Evolutionary conservation across 2,329 filamentous ascomycete species (phyloP).

Genomic region (Apiospora kogelbergensis): DNA sequence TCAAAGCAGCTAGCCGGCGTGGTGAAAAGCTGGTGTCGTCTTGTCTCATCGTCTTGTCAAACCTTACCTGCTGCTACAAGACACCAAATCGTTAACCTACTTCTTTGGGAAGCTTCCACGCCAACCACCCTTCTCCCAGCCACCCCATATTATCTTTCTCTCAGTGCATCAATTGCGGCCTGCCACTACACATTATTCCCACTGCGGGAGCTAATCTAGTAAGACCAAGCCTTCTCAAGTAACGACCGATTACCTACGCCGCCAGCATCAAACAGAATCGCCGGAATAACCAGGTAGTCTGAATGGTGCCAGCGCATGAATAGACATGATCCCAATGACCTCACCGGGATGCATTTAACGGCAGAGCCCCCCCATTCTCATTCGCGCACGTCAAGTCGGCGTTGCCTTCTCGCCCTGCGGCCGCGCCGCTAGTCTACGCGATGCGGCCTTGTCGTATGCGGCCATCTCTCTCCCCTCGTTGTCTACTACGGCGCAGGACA

Average conservation of each 20-base stretch:
- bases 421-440: background rate
- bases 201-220: conserved; percentile 6
- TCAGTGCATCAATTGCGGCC: background rate
- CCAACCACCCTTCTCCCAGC: conserved; percentile 2
- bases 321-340: background rate
- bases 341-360: background rate
- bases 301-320: conserved; percentile 5
- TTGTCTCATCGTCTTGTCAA: background rate
- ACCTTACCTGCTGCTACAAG: background rate
- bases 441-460: conserved; percentile 5
- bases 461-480: background rate
- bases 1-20: background rate
- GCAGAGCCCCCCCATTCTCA: background rate
- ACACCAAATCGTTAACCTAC: background rate
- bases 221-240: background rate
- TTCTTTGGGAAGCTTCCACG: conserved; percentile 1
- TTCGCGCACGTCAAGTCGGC: background rate
- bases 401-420: background rate
- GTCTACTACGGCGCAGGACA: background rate
- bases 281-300: background rate
- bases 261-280: background rate
- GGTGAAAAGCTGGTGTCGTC: background rate
- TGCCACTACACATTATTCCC: background rate
- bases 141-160: background rate
- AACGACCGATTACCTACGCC: background rate